Evolutionary conservation across 352 stramenopile genomes (phyloP).

Genomic region (Globisporangium okanoganense): DNA sequence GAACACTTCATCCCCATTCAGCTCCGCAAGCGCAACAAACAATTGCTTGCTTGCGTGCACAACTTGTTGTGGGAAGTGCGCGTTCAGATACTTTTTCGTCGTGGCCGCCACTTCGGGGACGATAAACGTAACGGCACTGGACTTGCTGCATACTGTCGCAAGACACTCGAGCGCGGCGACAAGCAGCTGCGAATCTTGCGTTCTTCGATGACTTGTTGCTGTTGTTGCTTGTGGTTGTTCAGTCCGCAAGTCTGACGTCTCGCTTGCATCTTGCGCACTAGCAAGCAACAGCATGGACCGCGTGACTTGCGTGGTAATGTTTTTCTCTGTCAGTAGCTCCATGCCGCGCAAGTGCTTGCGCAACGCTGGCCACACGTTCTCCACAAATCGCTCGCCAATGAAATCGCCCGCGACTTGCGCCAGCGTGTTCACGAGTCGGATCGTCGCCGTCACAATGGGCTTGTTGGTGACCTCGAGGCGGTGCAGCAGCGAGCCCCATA

Average conservation of each 20-base stretch:
- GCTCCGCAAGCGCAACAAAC: constrained; percentile 34
- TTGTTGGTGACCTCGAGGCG: constrained; percentile 53
- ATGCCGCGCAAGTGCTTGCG: constrained; percentile 38
- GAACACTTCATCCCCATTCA: constrained; percentile 80
- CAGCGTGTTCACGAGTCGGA: constrained; percentile 49
- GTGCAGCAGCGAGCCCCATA: constrained; percentile 70
- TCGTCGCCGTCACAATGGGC: constrained; percentile 53
- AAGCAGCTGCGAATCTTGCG: constrained; percentile 53
- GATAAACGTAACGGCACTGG: constrained; percentile 42
- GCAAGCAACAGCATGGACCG: constrained; percentile 62
- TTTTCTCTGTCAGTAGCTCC: constrained; percentile 26
- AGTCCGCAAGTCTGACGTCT: neutral
- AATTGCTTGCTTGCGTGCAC: constrained; percentile 34
- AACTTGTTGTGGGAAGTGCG: constrained; percentile 27
- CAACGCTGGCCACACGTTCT: constrained; percentile 71
- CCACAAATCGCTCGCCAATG: constrained; percentile 75
- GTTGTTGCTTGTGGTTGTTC: neutral
- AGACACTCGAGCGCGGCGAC: constrained; percentile 58
- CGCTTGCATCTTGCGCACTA: neutral
- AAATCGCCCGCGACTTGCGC: constrained; percentile 65
- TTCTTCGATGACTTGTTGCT: constrained; percentile 25
- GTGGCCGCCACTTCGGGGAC: constrained; percentile 48
- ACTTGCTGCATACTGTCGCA: constrained; percentile 36
- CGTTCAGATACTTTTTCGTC: constrained; percentile 47
- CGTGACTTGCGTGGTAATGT: constrained; percentile 30